Percentiles rank a stretch among this genome's conserved stretches.
phyloP scores from a whole-genome alignment of 306 rosid genomes.

The Lotus japonicus region DNA sequence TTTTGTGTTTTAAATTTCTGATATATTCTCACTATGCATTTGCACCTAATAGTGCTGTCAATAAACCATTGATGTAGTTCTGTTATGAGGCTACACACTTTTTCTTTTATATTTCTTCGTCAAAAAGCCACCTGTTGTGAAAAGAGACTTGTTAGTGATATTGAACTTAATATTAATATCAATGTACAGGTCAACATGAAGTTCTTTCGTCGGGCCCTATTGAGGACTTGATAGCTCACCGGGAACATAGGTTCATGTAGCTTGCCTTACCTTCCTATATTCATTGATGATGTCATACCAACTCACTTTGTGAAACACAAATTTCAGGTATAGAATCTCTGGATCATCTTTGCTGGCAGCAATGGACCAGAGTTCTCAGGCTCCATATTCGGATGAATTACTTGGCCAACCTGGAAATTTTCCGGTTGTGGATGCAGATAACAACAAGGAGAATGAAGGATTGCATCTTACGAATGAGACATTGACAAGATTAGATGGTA shows the following conservation, averaged over 20 bases:
- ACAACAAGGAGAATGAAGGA: conserved; percentile 55
- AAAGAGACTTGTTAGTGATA: not conserved
- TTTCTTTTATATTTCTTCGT: too few species aligned
- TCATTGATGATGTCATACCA: not conserved
- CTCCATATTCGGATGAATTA: conserved; percentile 53
- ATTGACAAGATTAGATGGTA: conserved; percentile 55
- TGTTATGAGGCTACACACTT: too few species aligned
- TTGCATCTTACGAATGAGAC: conserved; percentile 43
- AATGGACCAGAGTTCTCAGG: conserved; percentile 94
- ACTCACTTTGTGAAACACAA: conserved; percentile 18
- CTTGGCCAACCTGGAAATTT: conserved; percentile 49
- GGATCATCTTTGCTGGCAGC: conserved; percentile 95
- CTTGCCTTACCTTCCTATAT: not conserved
- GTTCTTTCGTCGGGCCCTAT: conserved; percentile 95
- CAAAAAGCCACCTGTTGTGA: not conserved
- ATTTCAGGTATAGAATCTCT: conserved; percentile 81
- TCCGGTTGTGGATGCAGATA: conserved; percentile 37
- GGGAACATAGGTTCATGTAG: conserved; percentile 67
- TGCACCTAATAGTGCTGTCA: too few species aligned
- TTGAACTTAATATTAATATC: not conserved
- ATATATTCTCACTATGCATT: too few species aligned
- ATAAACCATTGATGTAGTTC: too few species aligned
- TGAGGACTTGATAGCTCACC: conserved; percentile 88
- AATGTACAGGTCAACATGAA: conserved; percentile 73
- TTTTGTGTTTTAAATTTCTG: too few species aligned